Base-by-base conservation (phyloP, 306 rosid genomes). In the Benincasa hispida region DNA sequence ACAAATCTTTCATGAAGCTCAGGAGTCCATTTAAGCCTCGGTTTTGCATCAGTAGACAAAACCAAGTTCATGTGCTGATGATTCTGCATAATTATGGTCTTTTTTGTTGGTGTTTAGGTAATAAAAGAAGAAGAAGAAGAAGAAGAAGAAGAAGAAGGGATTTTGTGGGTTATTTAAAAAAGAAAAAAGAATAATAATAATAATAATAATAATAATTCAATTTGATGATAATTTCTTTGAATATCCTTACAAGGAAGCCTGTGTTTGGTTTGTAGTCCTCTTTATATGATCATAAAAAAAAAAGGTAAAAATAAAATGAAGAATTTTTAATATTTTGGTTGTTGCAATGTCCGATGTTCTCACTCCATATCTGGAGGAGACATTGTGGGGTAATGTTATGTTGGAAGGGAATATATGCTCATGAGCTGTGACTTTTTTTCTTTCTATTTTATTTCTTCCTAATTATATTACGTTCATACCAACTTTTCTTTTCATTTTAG, bases 391-490 rank as follows among this genome's bases (percentile, higher is more conserved):
- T n/a, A n/a, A 12, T 41, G 93, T 72, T 86, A 76, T 86, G 90
- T 87, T 88, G 96, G 91, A 75, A 79, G 80, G 85, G 99, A 92
- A 90, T 95, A 92, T 95, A 92, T 95, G 97, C 96, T 76, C 86
- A 89, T 89, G 89, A 91, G 88, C 90, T 86, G 82, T 86, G 86
- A 18, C 80, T 12, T 19, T 78, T 83, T 50, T 10, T 24, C 85
- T 83, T 79, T 85, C 83, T 76, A 61, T 81, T 85, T 79, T 63
- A 61, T 76, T 80, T 37, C 79, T 83, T 87, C 86, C 76, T 85
- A 86, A 63, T 34, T 34, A 66, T 66, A 66, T 80, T 88, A 83
- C 22, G 17, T 77, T 59, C 92, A 85, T 81, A 77, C 81, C 83
- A 55, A 84, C 85, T 85, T 94, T 90, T 82, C 5, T 70, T 74